phyloP scores from a whole-genome alignment of 2,329 filamentous ascomycete genomes.

The Epichloe baconii region DNA sequence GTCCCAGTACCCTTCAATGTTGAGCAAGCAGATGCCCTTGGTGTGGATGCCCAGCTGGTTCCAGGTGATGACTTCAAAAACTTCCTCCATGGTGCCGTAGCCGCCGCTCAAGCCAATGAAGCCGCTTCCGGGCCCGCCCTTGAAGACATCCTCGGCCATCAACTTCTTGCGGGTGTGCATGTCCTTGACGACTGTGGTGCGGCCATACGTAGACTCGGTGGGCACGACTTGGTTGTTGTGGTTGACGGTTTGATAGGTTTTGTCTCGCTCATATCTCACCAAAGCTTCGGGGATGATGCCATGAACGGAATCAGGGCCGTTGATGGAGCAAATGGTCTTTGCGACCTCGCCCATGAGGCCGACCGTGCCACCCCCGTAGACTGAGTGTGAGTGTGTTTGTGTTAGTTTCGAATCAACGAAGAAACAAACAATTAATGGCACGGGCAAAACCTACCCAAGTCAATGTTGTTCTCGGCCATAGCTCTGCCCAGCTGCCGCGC shows the following conservation, averaged over 20 bases:
- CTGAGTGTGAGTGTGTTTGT: constrained; percentile 27
- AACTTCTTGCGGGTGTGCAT: constrained; percentile 94
- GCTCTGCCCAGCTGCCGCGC: constrained; percentile 61
- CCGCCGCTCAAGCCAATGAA: constrained; percentile 84
- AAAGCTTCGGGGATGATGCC: constrained; percentile 87
- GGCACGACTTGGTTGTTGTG: constrained; percentile 43
- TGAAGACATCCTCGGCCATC: constrained; percentile 81
- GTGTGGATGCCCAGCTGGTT: constrained; percentile 92
- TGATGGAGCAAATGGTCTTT: constrained; percentile 69
- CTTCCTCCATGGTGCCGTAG: constrained; percentile 90
- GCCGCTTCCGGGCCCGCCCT: constrained; percentile 68
- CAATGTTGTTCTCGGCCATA: constrained; percentile 66
- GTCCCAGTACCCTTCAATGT: constrained; percentile 86
- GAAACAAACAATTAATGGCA: neutral
- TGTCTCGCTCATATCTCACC: constrained; percentile 62
- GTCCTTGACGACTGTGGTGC: constrained; percentile 77
- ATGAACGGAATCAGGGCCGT: constrained; percentile 71
- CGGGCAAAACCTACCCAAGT: constrained; percentile 40
- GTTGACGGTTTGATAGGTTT: constrained; percentile 34
- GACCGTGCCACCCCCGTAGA: constrained; percentile 94
- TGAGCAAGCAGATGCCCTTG: constrained; percentile 66
- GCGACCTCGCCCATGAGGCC: constrained; percentile 94
- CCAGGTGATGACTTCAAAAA: constrained; percentile 86
- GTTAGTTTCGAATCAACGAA: neutral
- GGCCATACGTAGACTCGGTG: constrained; percentile 56